Evolutionary conservation across 805 yeast genomes (phyloP).

Genomic region (Metschnikowia similis): DNA sequence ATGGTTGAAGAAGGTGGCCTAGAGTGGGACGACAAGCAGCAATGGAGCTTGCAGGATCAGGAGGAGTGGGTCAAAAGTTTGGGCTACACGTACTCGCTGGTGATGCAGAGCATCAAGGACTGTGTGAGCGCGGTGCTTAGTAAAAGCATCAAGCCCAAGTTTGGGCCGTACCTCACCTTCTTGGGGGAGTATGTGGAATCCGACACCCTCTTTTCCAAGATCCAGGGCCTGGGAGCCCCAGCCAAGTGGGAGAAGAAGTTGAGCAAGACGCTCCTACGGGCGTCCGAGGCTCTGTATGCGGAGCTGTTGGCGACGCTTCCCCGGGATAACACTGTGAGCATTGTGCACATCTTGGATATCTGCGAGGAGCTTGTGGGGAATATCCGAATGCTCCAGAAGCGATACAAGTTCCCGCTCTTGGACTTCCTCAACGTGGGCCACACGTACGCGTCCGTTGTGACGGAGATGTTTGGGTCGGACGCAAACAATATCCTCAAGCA

Average conservation of each 20-base stretch:
- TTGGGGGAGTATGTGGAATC: slow-evolving; percentile 48
- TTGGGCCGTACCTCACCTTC: slow-evolving; percentile 49
- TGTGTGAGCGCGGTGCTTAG: slow-evolving; percentile 40
- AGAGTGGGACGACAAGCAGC: slow-evolving; percentile 27
- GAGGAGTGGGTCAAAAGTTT: slow-evolving; percentile 48
- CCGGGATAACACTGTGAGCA: slow-evolving; percentile 47
- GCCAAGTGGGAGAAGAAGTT: slow-evolving; percentile 45
- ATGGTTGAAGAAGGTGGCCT: slow-evolving; percentile 29
- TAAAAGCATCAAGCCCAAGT: slow-evolving; percentile 47
- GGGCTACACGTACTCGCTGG: slow-evolving; percentile 41
- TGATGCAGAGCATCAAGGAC: slow-evolving; percentile 43
- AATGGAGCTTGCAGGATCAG: slow-evolving; percentile 43
- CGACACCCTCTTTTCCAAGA: slow-evolving; percentile 40
- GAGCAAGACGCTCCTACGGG: slow-evolving; percentile 30
- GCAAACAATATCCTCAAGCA: slow-evolving; percentile 47
- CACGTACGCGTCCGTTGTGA: slow-evolving; percentile 45
- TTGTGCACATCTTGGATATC: slow-evolving; percentile 53
- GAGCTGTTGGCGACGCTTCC: slow-evolving; percentile 49
- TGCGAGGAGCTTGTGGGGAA: slow-evolving; percentile 50
- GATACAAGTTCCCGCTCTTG: slow-evolving; percentile 58
- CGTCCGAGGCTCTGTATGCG: slow-evolving; percentile 38
- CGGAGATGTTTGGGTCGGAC: slow-evolving; percentile 52
- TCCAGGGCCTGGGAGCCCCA: slow-evolving; percentile 33
- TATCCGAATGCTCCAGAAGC: slow-evolving; percentile 50
- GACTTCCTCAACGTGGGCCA: slow-evolving; percentile 52